Conservation (phyloP, 192 early-diverging fungal genomes). For the Backusella morwellensis region DNA sequence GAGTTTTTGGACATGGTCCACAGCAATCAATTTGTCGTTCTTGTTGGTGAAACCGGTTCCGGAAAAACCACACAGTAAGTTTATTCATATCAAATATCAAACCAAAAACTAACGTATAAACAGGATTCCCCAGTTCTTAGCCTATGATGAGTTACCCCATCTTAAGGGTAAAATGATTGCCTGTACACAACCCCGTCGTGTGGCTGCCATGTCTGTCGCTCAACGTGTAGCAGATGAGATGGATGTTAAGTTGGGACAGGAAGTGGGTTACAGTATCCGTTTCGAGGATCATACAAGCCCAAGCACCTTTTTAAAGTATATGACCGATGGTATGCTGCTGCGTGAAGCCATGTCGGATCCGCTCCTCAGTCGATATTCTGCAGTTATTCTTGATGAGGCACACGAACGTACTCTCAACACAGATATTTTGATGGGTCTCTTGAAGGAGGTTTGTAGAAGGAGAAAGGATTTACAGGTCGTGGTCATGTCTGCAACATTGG, state of each 20-base stretch:
- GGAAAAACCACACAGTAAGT: slow-evolving; percentile 97
- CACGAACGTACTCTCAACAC: slow-evolving; percentile 97
- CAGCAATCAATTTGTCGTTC: slow-evolving; percentile 89
- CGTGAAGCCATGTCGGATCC: slow-evolving; percentile 98
- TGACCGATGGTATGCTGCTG: slow-evolving; percentile 99
- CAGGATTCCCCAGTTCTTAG: slow-evolving; percentile 95
- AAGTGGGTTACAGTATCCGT: slow-evolving; percentile 98
- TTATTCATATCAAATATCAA: neutral
- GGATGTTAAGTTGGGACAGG: slow-evolving; percentile 88
- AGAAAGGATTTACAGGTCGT: slow-evolving; percentile 88
- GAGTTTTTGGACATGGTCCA: slow-evolving; percentile 93
- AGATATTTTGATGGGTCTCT: slow-evolving; percentile 97
- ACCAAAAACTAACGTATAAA: neutral
- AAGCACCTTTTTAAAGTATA: slow-evolving; percentile 90
- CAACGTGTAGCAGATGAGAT: slow-evolving; percentile 98
- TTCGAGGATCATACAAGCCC: slow-evolving; percentile 93
- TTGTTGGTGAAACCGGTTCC: slow-evolving; percentile 97
- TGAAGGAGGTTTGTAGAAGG: slow-evolving; percentile 82
- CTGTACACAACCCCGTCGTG: slow-evolving; percentile 98
- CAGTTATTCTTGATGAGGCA: slow-evolving; percentile 96
- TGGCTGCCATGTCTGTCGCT: slow-evolving; percentile 99
- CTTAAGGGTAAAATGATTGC: slow-evolving; percentile 89
- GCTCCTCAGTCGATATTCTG: slow-evolving; percentile 82
- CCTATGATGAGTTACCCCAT: slow-evolving; percentile 89
- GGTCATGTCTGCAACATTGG: slow-evolving; percentile 97